Evolutionary conservation across 2,329 filamentous ascomycete species (phyloP).

Genomic region (Colletotrichum sidae): DNA sequence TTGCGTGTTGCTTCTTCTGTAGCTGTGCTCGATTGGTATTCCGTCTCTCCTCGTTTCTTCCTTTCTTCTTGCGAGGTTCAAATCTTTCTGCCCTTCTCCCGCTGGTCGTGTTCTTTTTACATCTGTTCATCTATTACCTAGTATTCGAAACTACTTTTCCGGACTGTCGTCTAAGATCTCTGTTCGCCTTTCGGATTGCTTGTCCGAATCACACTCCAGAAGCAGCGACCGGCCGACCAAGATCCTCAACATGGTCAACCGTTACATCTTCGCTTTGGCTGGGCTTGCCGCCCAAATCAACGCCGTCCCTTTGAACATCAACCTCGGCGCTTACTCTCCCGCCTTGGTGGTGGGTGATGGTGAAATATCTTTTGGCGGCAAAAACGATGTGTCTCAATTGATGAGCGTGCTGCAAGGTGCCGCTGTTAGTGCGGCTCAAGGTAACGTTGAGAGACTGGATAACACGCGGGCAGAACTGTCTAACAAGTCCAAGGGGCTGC

Average conservation of each 20-base stretch:
- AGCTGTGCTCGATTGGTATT: slow-evolving; percentile 37
- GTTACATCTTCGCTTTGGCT: slow-evolving; percentile 45
- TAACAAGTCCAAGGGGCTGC: slow-evolving; percentile 10
- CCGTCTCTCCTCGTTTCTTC: slow-evolving; percentile 26
- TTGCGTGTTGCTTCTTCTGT: slow-evolving; percentile 24
- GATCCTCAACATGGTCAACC: slow-evolving; percentile 38
- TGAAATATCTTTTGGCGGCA: slow-evolving; percentile 60
- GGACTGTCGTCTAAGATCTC: slow-evolving; percentile 4
- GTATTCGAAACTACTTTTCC: slow-evolving; percentile 4
- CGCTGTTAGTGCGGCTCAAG: slow-evolving; percentile 53
- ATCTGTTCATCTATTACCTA: slow-evolving; percentile 30
- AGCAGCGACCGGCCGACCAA: slow-evolving; percentile 21
- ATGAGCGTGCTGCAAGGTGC: slow-evolving; percentile 61
- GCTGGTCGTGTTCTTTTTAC: slow-evolving; percentile 35
- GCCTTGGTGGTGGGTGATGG: slow-evolving; percentile 53
- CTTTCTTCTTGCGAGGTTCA: slow-evolving; percentile 5
- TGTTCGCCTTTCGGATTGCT: slow-evolving; percentile 5
- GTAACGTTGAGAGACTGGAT: neutral
- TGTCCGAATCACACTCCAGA: slow-evolving; percentile 27
- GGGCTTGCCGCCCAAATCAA: slow-evolving; percentile 43
- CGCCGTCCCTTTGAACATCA: slow-evolving; percentile 49
- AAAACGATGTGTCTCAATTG: slow-evolving; percentile 56
- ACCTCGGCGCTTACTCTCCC: slow-evolving; percentile 50
- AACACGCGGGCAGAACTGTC: no score
- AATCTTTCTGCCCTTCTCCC: slow-evolving; percentile 28